Evolutionary conservation across 345 rosid genomes (phyloP).

Genomic region (Viola odorata): DNA sequence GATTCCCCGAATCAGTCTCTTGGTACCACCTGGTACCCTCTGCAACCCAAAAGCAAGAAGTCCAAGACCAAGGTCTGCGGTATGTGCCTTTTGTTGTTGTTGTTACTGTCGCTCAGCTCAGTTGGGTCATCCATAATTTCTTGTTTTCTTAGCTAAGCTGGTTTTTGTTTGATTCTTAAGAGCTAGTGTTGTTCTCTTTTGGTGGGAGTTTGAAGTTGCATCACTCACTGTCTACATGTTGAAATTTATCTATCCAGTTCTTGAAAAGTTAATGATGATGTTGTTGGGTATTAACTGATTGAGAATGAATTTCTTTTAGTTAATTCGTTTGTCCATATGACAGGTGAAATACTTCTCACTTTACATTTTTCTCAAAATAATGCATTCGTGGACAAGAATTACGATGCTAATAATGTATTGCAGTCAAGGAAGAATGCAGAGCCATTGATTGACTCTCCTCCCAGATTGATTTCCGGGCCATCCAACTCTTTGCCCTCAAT

Average conservation of each 20-base stretch:
- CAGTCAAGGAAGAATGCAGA: constrained; percentile 34
- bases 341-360: constrained; percentile 80
- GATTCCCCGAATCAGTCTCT: constrained; percentile 77
- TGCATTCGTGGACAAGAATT: constrained; percentile 34
- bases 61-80: constrained; percentile 78
- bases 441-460: constrained; percentile 30
- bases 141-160: background rate
- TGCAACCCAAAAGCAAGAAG: constrained; percentile 72
- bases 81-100: constrained; percentile 23
- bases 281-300: constrained; percentile 2
- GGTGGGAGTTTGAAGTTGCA: background rate
- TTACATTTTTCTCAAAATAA: constrained; percentile 58
- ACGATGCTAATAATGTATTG: constrained; percentile 26
- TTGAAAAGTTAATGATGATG: background rate
- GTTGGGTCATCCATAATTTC: background rate
- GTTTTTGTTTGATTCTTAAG: background rate
- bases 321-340: background rate
- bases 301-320: background rate
- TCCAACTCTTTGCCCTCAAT: constrained; percentile 38
- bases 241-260: no score
- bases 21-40: constrained; percentile 66
- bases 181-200: background rate
- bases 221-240: no score
- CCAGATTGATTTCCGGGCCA: constrained; percentile 30
- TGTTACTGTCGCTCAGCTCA: background rate